Base-by-base conservation (phyloP, 164 flowering plant species). In the Vitis vinifera region DNA sequence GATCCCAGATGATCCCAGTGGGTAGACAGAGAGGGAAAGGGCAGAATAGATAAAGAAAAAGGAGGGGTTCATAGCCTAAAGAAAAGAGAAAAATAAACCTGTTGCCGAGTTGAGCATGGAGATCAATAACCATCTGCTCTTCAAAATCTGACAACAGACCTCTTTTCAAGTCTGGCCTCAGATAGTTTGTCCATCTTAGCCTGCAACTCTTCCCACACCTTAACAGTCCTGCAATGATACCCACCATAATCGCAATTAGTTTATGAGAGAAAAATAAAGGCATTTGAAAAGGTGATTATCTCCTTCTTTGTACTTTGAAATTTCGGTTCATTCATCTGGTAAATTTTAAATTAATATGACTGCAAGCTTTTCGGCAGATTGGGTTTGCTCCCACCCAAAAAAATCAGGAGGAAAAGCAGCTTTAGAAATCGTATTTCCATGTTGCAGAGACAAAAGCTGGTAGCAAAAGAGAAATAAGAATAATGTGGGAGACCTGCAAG, bases 151-250 rank as follows among this genome's bases (percentile, higher is more conserved):
- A 88, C 19, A 88, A 63, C 65, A 88, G 77, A 0, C 92, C 92
- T 70, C 92, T 83, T 82, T 88, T 88, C 72, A 88, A 76, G 61
- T 88, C 92, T 73, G 92, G 92, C 73, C 91, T 83, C 0, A 88
- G 82, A 59, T 88, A 88, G 68, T 88, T 88, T 13, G 92, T 88
- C 92, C 92, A 86, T 63, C 90, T 79, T n/a, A 86, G 79, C 69
- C 92, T 85, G 83, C 90, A 88, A 73, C 90, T 87, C 71, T 87
- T 87, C 14, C 92, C 90, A 76, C 90, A 87, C 74, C 92, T 87
- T 13, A 85, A 78, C 69, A 88, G 59, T 3, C 92, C 90, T 88
- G 85, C 74, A 81, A 31, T 30, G 23, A 57, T 62, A 27, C 61
- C 68, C 67, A 63, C 23, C 56, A 70, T 23, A 37, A 37, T 37